Evolutionary conservation across 768 basidiomycete genomes (phyloP).

Genomic region (Mrakia blollopis): DNA sequence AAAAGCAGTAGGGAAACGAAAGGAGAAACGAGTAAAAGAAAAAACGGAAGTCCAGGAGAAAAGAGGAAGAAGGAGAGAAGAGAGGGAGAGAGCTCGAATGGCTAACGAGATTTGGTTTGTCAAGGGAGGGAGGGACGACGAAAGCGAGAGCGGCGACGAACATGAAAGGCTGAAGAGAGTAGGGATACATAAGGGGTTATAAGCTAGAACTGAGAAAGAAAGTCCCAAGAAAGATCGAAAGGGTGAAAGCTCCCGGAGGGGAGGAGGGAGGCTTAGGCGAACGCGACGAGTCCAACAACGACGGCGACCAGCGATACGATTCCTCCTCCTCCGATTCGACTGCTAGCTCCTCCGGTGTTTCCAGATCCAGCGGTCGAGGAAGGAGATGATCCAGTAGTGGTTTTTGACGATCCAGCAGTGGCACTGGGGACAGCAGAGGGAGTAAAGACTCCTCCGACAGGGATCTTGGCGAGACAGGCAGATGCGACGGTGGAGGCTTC

Average conservation of each 20-base stretch:
- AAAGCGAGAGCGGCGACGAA: too few species aligned
- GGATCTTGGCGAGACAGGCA: slow-evolving; percentile 17
- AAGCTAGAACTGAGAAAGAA: too few species aligned
- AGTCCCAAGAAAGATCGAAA: background rate
- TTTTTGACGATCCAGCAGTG: background rate
- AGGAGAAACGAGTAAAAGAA: too few species aligned
- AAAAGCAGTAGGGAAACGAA: too few species aligned
- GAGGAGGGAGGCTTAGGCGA: background rate
- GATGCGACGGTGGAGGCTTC: slow-evolving; percentile 18
- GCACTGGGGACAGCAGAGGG: slow-evolving; percentile 7
- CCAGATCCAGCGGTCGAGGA: background rate
- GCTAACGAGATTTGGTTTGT: too few species aligned
- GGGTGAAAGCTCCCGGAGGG: background rate
- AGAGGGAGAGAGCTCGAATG: too few species aligned
- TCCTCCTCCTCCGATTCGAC: background rate
- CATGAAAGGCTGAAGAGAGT: background rate
- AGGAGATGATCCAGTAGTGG: background rate
- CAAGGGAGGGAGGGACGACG: too few species aligned
- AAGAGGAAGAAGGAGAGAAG: too few species aligned
- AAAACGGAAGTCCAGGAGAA: too few species aligned
- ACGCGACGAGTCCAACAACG: background rate
- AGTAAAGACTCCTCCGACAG: slow-evolving; percentile 26
- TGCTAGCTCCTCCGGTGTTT: background rate
- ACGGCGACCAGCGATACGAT: background rate
- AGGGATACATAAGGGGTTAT: background rate